A percentile compares a stretch with the other conserved stretches of the same genome.
Evolutionary conservation across 148 eudicot genomes (phyloP).

Genomic region (Vaccinium macrocarpon): DNA sequence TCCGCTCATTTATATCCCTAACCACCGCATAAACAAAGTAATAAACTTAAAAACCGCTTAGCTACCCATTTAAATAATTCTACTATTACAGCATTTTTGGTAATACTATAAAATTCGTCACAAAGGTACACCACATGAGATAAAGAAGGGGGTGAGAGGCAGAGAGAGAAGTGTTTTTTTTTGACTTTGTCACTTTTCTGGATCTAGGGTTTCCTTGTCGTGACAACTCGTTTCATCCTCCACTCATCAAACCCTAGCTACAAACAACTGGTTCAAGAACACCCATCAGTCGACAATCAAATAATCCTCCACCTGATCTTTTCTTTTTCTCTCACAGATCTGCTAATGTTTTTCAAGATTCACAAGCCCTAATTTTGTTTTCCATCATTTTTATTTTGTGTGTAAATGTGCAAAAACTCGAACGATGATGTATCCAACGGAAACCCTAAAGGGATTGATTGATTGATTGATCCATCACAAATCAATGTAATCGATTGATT

Average conservation of each 20-base stretch:
- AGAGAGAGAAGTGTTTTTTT: neutral
- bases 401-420: slow-evolving; percentile 16
- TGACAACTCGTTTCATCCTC: slow-evolving; percentile 3
- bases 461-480: neutral
- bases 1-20: too few species aligned
- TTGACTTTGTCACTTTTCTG: slow-evolving; percentile 4
- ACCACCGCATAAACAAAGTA: too few species aligned
- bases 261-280: slow-evolving; percentile 7
- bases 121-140: neutral
- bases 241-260: slow-evolving; percentile 18
- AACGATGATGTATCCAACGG: slow-evolving; percentile 19
- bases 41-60: too few species aligned
- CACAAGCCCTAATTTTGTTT: slow-evolving; percentile 16
- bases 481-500: slow-evolving; percentile 14
- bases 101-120: neutral
- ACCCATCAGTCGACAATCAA: slow-evolving; percentile 5
- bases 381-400: neutral
- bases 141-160: neutral
- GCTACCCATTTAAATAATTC: neutral
- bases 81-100: neutral
- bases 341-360: slow-evolving; percentile 13
- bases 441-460: slow-evolving; percentile 17
- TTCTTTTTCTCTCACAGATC: neutral
- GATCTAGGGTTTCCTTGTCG: slow-evolving; percentile 33
- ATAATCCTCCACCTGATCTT: neutral